Evolutionary conservation across 495 filamentous ascomycete genomes (phyloP), one percentile per base, ranked within the genome.

Genomic region (Staphylotrichum tortipilum): DNA sequence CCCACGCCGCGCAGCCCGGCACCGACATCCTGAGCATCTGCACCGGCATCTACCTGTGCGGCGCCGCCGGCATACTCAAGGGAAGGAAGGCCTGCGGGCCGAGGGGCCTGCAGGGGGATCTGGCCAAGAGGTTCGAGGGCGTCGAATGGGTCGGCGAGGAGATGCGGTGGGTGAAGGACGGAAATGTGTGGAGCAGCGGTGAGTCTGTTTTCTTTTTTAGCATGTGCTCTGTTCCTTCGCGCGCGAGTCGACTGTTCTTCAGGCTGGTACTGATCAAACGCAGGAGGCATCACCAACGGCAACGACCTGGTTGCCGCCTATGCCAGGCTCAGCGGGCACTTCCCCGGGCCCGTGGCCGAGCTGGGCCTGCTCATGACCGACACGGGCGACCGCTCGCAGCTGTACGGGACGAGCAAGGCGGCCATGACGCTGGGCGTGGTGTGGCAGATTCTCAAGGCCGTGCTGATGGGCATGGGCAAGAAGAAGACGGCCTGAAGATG

Each of bases 101-200:
- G 0, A 59, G 77, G 17, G 60, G 64, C 3, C n/a, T 81, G 39
- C 66, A 81, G 49, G 61, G 65, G 2, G 34, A 56, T 15, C 57
- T 83, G 41, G 60, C 50, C 39, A 57, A 65, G 30, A 63, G 62
- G 42, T 78, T 75, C 36, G 76, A 66, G 2, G 69, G 69, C 0
- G 67, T 68, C 28, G 62, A 62, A 23, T 65, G 74, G 61, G 68
- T 74, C 36, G 76, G 74, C 21, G 62, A 75, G 14, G 65, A 68
- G 47, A 39, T 71, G 39, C 53, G 79, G 24, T 75, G 78, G 65
- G 64, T 71, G 12, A 60, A 66, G 33, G 78, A 82, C 61, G 80
- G 78, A n/a, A 78, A 77, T 55, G 55, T 84, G 15, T 82, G 80
- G 79, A 73, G 70, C 11, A 68, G 74, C 52, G 80, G 79, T 82